Evolutionary conservation across 139 green algal species (phyloP), one percentile per base, ranked within the genome.

Genomic region (Pycnococcus provasolii): DNA sequence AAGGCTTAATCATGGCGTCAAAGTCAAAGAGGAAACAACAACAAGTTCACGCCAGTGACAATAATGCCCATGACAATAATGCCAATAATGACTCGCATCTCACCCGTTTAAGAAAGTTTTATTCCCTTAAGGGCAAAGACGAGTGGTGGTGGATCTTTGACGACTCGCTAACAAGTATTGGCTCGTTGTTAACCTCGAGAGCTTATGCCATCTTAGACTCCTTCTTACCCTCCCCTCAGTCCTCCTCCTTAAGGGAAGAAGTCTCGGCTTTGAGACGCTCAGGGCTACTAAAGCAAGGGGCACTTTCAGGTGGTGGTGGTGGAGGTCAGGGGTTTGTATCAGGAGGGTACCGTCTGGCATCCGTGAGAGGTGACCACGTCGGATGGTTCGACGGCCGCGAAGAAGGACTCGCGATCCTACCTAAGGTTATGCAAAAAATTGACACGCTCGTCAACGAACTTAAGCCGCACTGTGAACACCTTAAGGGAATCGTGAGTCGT

Each of bases 401-500:
- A 26, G 53, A 8, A 26, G 53, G 8, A 15, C 4, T 60, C 13
- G 8, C 4, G 6, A 8, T 37, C 53, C 53, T 60, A 8, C 53
- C 53, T 4, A 15, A 15, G 15, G 53, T n/a, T 15, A 60, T 60
- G 53, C 39, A 60, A 60, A 15, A 37, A 15, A 37, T n/a, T 15
- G 53, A 60, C 53, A 60, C 53, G 53, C 53, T 60, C 8, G 53
- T 60, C 6, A 60, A 60, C 53, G 8, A 60, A 15, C 53, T 60
- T n/a, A 15, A 60, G 53, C 53, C 8, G 6, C 6, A 26, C 8
- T 8, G 8, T 4, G 53, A 60, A 26, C 26, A 26, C 26, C 8
- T 8, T 37, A 6, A 15, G 53, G 4, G 4, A 4, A 26, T 60
- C 4, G 39, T n/a, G 6, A 43, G 15, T 4, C 7, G 53, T 0